A percentile compares a stretch with the other conserved stretches of the same genome.
Conservation (phyloP, 225 moss, liverwort and hornwort species). For the Physcomitrium patens region DNA sequence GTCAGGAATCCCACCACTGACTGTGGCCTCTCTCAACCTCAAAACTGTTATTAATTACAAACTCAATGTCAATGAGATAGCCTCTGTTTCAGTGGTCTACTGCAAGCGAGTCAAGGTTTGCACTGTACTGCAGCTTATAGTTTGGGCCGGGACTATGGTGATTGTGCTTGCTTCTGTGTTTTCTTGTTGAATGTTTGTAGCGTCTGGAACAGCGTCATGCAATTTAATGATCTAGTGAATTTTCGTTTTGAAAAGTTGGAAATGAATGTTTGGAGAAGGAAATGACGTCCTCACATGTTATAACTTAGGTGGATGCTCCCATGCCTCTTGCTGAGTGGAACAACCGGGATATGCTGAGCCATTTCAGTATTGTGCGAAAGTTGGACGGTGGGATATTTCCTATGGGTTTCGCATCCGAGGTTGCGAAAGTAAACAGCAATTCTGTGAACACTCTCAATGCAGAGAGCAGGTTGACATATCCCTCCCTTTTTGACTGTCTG, state of each 20-base stretch:
- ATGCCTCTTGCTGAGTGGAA: slow-evolving; percentile 91
- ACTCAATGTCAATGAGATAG: slow-evolving; percentile 87
- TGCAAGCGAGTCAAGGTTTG: slow-evolving; percentile 86
- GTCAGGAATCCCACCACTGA: slow-evolving; percentile 71
- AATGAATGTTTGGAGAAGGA: slow-evolving; percentile 12
- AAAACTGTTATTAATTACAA: slow-evolving; percentile 95
- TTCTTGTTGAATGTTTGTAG: neutral
- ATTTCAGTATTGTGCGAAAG: slow-evolving; percentile 96
- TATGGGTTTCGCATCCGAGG: slow-evolving; percentile 85
- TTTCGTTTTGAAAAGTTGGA: neutral
- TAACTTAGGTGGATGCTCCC: slow-evolving; percentile 85
- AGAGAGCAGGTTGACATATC: slow-evolving; percentile 74
- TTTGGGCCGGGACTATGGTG: neutral
- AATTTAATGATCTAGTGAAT: slow-evolving; percentile 1
- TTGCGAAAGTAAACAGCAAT: slow-evolving; percentile 70
- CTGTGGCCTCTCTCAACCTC: slow-evolving; percentile 90
- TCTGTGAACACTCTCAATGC: slow-evolving; percentile 60
- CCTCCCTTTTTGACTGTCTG: neutral
- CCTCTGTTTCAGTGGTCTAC: slow-evolving; percentile 87
- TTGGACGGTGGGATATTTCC: slow-evolving; percentile 92
- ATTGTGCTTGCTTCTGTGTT: slow-evolving; percentile 17
- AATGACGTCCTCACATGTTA: slow-evolving; percentile 28
- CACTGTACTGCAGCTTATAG: slow-evolving; percentile 2
- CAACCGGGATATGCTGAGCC: slow-evolving; percentile 82
- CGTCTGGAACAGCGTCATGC: neutral